These are phyloP conservation scores for Myriangium duriaei DNA, from an alignment of 2,329 filamentous ascomycete genomes.

Conservation along the genomic window DNA sequence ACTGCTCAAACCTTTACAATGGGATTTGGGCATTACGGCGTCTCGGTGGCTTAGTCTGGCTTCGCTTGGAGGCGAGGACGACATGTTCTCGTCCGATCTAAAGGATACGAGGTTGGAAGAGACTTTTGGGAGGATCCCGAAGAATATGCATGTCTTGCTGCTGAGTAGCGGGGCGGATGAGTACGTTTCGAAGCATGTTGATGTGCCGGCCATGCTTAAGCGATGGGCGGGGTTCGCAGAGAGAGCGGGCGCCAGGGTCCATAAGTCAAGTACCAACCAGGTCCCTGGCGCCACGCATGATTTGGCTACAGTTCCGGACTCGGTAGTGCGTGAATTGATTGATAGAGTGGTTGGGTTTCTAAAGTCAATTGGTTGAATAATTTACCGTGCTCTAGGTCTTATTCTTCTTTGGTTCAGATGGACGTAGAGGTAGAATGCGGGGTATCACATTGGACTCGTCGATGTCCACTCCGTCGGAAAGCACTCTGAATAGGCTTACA, in stretches of 20 bases:
- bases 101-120: conserved; percentile 40
- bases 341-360: conserved; percentile 37
- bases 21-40: conserved; percentile 38
- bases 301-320: conserved; percentile 33
- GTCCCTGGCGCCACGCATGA: conserved; percentile 40
- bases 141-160: conserved; percentile 44
- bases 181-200: conserved; percentile 45
- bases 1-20: conserved; percentile 20
- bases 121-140: conserved; percentile 54
- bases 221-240: conserved; percentile 41
- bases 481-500: too few species aligned
- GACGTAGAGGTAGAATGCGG: too few species aligned
- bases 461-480: too few species aligned
- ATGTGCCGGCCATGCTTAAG: conserved; percentile 45
- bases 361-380: too few species aligned
- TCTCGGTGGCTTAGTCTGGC: conserved; percentile 46
- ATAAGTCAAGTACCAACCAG: conserved; percentile 37
- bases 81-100: conserved; percentile 80
- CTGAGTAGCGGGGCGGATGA: conserved; percentile 56
- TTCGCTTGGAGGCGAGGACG: conserved; percentile 59
- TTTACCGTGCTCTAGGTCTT: too few species aligned
- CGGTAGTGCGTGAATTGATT: conserved; percentile 38
- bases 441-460: too few species aligned
- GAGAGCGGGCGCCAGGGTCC: conserved; percentile 33
- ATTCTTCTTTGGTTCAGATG: too few species aligned